These are phyloP conservation scores for Globisporangium rhizosaccharum DNA, from an alignment of 352 stramenopile genomes.

Conservation along the genomic window DNA sequence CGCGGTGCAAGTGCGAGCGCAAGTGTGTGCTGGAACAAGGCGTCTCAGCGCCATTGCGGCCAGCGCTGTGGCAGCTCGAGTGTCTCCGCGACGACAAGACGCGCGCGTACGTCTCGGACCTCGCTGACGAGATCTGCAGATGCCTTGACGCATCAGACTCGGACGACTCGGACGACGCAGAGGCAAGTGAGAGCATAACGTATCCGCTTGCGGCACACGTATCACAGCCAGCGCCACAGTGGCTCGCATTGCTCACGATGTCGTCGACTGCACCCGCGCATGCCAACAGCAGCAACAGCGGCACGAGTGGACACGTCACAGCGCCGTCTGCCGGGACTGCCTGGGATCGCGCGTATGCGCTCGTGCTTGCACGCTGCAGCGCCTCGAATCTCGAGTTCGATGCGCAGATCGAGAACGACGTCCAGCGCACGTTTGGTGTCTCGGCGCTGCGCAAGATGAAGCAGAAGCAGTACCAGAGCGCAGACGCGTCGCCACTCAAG, in stretches of 20 bases:
- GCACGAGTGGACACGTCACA: neutral
- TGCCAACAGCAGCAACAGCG: conserved; percentile 1
- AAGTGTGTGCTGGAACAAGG: conserved; percentile 24
- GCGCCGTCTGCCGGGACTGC: neutral
- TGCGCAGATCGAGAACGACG: conserved; percentile 61
- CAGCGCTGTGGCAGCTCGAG: conserved; percentile 38
- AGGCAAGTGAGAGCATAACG: too few species aligned
- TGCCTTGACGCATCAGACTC: conserved; percentile 37
- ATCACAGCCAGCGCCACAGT: neutral
- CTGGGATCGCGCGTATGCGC: conserved; percentile 38
- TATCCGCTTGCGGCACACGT: too few species aligned
- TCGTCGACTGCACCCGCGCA: neutral
- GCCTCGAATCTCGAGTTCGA: conserved; percentile 36
- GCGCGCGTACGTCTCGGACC: conserved; percentile 37
- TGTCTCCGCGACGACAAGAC: conserved; percentile 48
- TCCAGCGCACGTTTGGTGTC: conserved; percentile 62
- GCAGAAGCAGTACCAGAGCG: conserved; percentile 17
- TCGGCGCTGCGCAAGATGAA: conserved; percentile 38
- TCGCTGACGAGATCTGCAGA: conserved; percentile 44
- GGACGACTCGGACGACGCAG: conserved; percentile 18
- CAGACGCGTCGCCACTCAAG: neutral
- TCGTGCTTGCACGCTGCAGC: conserved; percentile 44
- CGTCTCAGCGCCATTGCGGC: conserved; percentile 4
- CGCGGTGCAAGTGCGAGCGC: conserved; percentile 20
- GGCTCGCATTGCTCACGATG: conserved; percentile 11